Percentiles rank a stretch among this genome's conserved stretches.
Evolutionary conservation across 495 filamentous ascomycete genomes (phyloP).

Genomic region (Parachaetomium inaequale): DNA sequence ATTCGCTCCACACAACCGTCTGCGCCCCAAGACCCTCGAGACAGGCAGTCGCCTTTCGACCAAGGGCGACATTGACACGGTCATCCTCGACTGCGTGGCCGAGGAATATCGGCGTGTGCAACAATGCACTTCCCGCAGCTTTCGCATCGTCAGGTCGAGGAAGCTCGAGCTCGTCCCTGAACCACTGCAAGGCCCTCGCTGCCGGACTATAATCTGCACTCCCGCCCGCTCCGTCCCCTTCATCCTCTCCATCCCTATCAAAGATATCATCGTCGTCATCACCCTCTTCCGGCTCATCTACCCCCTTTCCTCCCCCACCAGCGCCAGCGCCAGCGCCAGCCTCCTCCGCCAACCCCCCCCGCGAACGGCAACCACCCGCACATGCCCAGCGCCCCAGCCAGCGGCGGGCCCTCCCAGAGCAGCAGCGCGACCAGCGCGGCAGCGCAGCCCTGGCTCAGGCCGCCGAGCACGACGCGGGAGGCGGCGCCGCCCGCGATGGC

Average conservation of each 20-base stretch:
- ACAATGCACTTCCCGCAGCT: background rate
- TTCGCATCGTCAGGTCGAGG: background rate
- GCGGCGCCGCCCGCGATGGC: too few species aligned
- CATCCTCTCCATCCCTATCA: background rate
- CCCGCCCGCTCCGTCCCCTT: background rate
- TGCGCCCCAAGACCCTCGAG: background rate
- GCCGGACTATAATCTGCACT: background rate
- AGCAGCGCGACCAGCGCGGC: background rate
- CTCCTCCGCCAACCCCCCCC: background rate
- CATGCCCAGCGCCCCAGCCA: background rate
- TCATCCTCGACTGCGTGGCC: background rate
- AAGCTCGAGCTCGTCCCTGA: background rate
- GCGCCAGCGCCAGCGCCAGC: background rate
- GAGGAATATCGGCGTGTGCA: background rate
- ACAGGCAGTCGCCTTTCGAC: background rate
- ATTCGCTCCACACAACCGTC: background rate
- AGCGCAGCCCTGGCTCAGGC: too few species aligned
- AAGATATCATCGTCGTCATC: background rate
- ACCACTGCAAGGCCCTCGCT: background rate
- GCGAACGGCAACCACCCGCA: background rate
- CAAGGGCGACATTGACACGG: background rate
- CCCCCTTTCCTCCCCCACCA: background rate
- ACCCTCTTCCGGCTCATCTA: background rate
- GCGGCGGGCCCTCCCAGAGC: background rate
- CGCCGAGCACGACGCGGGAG: too few species aligned